These are phyloP conservation scores for Saccharomycopsis babjevae DNA, from an alignment of 805 yeast genomes.

Conservation along the genomic window DNA sequence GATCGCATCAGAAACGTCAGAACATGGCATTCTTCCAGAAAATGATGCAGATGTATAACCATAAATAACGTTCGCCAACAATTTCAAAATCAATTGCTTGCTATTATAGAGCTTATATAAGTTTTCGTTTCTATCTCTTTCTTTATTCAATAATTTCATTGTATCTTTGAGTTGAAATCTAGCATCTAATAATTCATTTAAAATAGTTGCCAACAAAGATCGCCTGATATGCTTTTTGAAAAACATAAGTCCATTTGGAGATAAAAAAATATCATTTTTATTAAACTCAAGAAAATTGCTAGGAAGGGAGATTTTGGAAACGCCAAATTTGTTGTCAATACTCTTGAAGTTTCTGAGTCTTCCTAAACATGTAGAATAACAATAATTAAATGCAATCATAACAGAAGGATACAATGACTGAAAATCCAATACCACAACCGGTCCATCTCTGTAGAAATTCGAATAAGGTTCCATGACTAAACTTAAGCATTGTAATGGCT, in stretches of 20 bases:
- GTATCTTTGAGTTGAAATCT: constrained; percentile 71
- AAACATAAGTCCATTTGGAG: constrained; percentile 86
- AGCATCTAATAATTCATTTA: constrained; percentile 71
- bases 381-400: constrained; percentile 82
- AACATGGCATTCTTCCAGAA: constrained; percentile 95
- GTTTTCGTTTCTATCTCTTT: constrained; percentile 33
- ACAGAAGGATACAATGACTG: constrained; percentile 92
- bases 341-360: constrained; percentile 34
- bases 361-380: constrained; percentile 67
- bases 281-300: constrained; percentile 44
- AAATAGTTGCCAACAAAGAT: constrained; percentile 73
- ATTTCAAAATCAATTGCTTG: constrained; percentile 76
- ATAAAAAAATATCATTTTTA: constrained; percentile 40
- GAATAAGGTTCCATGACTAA: constrained; percentile 88
- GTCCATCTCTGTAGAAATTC: constrained; percentile 67
- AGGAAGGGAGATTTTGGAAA: constrained; percentile 37
- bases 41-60: constrained; percentile 93
- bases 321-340: constrained; percentile 26
- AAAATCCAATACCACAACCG: constrained; percentile 82
- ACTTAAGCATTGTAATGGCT: constrained; percentile 79
- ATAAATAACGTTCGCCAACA: constrained; percentile 91
- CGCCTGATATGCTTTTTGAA: constrained; percentile 55
- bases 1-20: constrained; percentile 90
- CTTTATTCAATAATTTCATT: constrained; percentile 38
- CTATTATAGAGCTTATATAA: constrained; percentile 42